Percentiles rank a stretch among this genome's conserved stretches.
Evolutionary conservation across 768 basidiomycete genomes (phyloP).

Genomic region (Scleroderma citrinum): DNA sequence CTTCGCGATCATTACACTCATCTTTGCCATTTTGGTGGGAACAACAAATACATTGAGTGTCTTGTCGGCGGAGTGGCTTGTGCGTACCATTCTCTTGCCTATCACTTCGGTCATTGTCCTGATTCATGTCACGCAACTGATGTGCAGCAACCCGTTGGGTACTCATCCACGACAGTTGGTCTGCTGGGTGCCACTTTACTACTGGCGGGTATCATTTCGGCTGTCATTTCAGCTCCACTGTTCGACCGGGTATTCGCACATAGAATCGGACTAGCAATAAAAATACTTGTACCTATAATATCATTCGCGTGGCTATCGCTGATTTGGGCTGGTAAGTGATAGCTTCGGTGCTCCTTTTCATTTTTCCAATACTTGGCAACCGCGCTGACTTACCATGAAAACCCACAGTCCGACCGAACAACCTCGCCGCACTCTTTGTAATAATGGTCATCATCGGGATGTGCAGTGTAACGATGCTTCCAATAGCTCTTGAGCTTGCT

Average conservation of each 20-base stretch:
- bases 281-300: conserved; percentile 55
- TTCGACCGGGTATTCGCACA: conserved; percentile 82
- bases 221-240: conserved; percentile 63
- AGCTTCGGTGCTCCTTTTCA: too few relatives aligned
- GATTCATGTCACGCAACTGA: not conserved
- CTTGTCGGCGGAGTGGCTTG: conserved; percentile 63
- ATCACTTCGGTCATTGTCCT: not conserved
- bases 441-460: conserved; percentile 67
- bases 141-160: conserved; percentile 65
- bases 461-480: conserved; percentile 62
- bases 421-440: conserved; percentile 53
- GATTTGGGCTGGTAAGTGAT: conserved; percentile 68
- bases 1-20: conserved; percentile 49
- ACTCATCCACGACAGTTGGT: conserved; percentile 59
- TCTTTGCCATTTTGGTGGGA: conserved; percentile 63
- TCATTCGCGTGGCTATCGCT: conserved; percentile 63
- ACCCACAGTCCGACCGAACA: conserved; percentile 51
- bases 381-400: not conserved
- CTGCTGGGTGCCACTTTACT: conserved; percentile 66
- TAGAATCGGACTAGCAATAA: conserved; percentile 55
- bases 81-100: conserved; percentile 28
- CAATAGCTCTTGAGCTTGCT: conserved; percentile 70
- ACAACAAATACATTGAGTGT: conserved; percentile 62
- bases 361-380: not conserved
- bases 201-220: conserved; percentile 63